These are phyloP conservation scores for Hypoxylon subgilvum DNA, from an alignment of 495 filamentous ascomycete genomes.

Conservation along the genomic window DNA sequence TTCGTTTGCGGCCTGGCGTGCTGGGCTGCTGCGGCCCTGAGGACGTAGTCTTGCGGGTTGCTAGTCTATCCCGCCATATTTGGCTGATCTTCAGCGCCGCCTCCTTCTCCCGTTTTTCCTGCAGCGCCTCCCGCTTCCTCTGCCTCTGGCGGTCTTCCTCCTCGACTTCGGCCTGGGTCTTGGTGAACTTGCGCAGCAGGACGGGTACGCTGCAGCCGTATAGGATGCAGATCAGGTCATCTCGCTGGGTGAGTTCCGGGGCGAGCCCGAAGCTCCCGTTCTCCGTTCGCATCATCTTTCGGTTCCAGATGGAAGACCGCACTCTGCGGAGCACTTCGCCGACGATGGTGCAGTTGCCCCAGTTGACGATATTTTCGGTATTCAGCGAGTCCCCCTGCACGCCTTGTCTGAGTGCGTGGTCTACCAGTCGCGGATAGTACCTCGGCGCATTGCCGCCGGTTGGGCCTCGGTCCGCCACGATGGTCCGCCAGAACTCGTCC, in stretches of 20 bases:
- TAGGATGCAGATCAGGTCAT: constrained; percentile 47
- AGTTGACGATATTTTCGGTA: constrained; percentile 23
- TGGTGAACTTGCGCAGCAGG: constrained; percentile 33
- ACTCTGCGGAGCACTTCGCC: constrained; percentile 38
- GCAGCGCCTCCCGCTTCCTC: not conserved
- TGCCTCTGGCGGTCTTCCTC: not conserved
- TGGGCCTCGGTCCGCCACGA: constrained; percentile 50
- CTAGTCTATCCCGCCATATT: not conserved
- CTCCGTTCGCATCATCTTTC: constrained; percentile 29
- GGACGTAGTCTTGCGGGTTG: not conserved
- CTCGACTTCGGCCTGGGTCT: constrained; percentile 2
- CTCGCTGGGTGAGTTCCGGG: constrained; percentile 13
- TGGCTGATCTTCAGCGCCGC: not conserved
- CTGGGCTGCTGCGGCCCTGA: not conserved
- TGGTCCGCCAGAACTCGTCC: constrained; percentile 51
- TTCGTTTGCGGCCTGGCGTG: not conserved
- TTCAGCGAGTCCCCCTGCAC: constrained; percentile 26
- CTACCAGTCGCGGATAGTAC: constrained; percentile 28
- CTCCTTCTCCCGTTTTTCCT: not conserved
- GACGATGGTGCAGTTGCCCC: constrained; percentile 16
- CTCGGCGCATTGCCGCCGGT: constrained; percentile 41
- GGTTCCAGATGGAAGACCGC: constrained; percentile 39
- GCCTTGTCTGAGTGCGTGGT: constrained; percentile 36
- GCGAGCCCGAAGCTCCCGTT: constrained; percentile 25
- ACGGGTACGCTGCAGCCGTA: constrained; percentile 54